Evolutionary conservation across 1,139 yeast genomes (phyloP).

Genomic region (Saccharomyces uvarum): DNA sequence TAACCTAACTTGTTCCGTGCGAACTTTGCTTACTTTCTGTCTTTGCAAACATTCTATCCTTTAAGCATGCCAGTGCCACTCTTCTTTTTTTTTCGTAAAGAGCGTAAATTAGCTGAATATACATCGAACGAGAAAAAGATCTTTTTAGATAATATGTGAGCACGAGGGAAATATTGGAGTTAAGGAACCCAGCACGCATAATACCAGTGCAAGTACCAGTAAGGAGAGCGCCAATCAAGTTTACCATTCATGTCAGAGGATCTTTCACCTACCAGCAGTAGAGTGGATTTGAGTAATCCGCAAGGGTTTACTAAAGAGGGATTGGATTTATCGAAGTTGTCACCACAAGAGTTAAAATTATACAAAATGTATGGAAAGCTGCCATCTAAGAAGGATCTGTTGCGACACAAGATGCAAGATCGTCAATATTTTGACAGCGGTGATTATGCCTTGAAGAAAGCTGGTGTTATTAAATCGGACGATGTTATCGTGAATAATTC

Average conservation of each 20-base stretch:
- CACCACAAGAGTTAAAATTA: conserved; percentile 62
- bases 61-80: not conserved
- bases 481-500: conserved; percentile 18
- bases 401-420: conserved; percentile 73
- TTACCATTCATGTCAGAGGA: conserved; percentile 13
- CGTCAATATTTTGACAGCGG: conserved; percentile 95
- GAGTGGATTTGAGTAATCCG: conserved; percentile 16
- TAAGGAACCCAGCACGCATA: not conserved
- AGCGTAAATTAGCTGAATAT: not conserved
- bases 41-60: not conserved
- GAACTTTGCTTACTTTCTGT: not conserved
- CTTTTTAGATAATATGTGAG: not conserved
- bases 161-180: not conserved
- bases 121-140: not conserved
- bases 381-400: conserved; percentile 78
- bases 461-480: conserved; percentile 27
- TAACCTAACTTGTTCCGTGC: not conserved
- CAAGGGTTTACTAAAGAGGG: conserved; percentile 14
- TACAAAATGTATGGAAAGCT: conserved; percentile 80
- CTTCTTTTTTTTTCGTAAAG: not conserved
- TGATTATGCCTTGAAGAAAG: conserved; percentile 90
- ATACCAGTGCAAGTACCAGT: not conserved
- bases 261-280: conserved; percentile 28
- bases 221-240: not conserved
- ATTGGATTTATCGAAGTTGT: conserved; percentile 48